A percentile compares a stretch with the other conserved stretches of the same genome.
phyloP scores from a whole-genome alignment of 2,329 filamentous ascomycete genomes.

The Aspergillus transmontanensis region DNA sequence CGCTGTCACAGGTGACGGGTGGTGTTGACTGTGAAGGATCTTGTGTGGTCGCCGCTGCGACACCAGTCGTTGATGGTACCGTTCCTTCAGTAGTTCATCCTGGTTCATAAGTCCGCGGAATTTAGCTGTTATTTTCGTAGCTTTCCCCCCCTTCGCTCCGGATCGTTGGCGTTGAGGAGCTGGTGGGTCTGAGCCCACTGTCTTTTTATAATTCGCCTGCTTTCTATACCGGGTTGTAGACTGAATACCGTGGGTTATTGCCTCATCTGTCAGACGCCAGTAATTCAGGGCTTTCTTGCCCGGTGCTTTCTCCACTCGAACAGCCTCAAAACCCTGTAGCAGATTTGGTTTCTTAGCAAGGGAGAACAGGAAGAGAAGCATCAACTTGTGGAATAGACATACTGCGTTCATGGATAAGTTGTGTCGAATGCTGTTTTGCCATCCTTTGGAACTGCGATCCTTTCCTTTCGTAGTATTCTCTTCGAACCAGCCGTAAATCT shows the following conservation, averaged over 20 bases:
- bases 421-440: constrained; percentile 95
- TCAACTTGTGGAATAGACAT: constrained; percentile 42
- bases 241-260: constrained; percentile 69
- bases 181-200: constrained; percentile 38
- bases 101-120: constrained; percentile 28
- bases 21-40: constrained; percentile 18
- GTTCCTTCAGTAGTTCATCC: constrained; percentile 28
- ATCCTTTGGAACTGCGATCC: constrained; percentile 66
- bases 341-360: constrained; percentile 3
- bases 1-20: constrained; percentile 10
- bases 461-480: constrained; percentile 76
- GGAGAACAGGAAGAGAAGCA: constrained; percentile 12
- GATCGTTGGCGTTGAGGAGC: constrained; percentile 44
- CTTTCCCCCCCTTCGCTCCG: constrained; percentile 45
- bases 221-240: constrained; percentile 82
- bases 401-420: constrained; percentile 96
- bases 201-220: constrained; percentile 41
- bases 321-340: constrained; percentile 51
- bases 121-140: constrained; percentile 39
- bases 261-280: constrained; percentile 76
- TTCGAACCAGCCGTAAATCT: constrained; percentile 89
- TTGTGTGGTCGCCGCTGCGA: constrained; percentile 19
- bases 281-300: constrained; percentile 65
- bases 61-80: constrained; percentile 17
- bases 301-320: constrained; percentile 52